These are phyloP conservation scores for Larix sibirica DNA, from an alignment of 83 land plant genomes.

Conservation along the genomic window DNA sequence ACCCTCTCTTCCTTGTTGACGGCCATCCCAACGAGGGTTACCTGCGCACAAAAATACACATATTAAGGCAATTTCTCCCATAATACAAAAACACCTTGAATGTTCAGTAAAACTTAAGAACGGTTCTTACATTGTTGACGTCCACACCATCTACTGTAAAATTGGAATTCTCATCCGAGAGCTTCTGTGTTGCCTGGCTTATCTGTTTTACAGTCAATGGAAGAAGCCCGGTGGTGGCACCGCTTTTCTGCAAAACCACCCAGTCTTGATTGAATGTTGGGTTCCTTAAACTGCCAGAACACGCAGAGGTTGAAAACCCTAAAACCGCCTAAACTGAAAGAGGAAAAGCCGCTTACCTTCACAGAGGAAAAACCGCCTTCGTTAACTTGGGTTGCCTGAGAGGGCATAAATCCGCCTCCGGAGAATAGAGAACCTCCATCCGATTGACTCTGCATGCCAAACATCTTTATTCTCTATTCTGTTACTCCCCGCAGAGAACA, in stretches of 20 bases:
- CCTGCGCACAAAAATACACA: conserved; percentile 34
- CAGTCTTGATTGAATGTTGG: background rate
- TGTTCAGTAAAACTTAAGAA: background rate
- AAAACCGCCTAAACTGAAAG: too few relatives aligned
- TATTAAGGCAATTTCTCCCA: too few relatives aligned
- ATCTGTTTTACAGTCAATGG: conserved; percentile 96
- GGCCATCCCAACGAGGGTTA: conserved; percentile 81
- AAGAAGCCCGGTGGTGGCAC: conserved; percentile 48
- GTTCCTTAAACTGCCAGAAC: background rate
- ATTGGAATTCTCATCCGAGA: conserved; percentile 66
- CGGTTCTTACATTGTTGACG: conserved; percentile 61
- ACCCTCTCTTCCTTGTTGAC: background rate
- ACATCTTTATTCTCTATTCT: background rate
- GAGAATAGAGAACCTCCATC: conserved; percentile 79
- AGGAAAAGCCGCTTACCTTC: conserved; percentile 24
- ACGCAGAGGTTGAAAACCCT: background rate
- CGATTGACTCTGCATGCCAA: conserved; percentile 29
- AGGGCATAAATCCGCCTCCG: conserved; percentile 99
- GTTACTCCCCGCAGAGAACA: too few relatives aligned
- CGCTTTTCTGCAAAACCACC: conserved; percentile 49
- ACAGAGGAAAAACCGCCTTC: conserved; percentile 41
- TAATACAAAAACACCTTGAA: too few relatives aligned
- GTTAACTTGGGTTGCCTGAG: conserved; percentile 73
- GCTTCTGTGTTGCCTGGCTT: conserved; percentile 59
- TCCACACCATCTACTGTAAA: conserved; percentile 81